phyloP scores from a whole-genome alignment of 805 yeast species.

The Vanderwaltozyma verrucispora region DNA sequence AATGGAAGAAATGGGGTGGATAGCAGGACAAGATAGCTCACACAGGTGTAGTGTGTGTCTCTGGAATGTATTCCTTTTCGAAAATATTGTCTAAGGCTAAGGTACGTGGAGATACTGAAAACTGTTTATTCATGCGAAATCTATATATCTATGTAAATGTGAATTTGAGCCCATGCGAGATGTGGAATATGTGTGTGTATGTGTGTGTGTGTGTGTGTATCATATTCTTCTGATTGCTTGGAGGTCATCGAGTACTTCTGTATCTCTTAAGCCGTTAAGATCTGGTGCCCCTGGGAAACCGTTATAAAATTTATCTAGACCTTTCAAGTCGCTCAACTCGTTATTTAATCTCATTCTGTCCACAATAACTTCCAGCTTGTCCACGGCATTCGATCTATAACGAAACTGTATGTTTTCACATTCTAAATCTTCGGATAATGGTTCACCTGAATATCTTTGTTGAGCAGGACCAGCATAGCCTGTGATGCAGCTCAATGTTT shows the following conservation, averaged over 20 bases:
- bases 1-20: too few relatives aligned
- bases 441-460: conserved; percentile 23
- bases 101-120: too few relatives aligned
- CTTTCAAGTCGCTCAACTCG: conserved; percentile 62
- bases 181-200: too few relatives aligned
- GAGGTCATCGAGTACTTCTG: conserved; percentile 70
- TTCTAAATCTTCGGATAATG: conserved; percentile 26
- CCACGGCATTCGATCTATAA: conserved; percentile 33
- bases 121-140: too few relatives aligned
- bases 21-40: too few relatives aligned
- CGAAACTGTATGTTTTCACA: conserved; percentile 36
- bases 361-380: conserved; percentile 40
- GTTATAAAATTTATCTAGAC: conserved; percentile 56
- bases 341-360: conserved; percentile 56
- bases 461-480: conserved; percentile 31
- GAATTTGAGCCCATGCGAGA: too few relatives aligned
- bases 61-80: too few relatives aligned
- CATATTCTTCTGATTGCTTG: conserved; percentile 9
- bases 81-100: too few relatives aligned
- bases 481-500: conserved; percentile 28
- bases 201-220: too few relatives aligned
- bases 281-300: conserved; percentile 72
- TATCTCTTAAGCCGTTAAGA: conserved; percentile 50
- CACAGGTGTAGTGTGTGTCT: too few relatives aligned
- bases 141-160: too few relatives aligned